Base-by-base conservation (phyloP, 2,329 filamentous ascomycete genomes). In the Teratosphaeria zuluensis region DNA sequence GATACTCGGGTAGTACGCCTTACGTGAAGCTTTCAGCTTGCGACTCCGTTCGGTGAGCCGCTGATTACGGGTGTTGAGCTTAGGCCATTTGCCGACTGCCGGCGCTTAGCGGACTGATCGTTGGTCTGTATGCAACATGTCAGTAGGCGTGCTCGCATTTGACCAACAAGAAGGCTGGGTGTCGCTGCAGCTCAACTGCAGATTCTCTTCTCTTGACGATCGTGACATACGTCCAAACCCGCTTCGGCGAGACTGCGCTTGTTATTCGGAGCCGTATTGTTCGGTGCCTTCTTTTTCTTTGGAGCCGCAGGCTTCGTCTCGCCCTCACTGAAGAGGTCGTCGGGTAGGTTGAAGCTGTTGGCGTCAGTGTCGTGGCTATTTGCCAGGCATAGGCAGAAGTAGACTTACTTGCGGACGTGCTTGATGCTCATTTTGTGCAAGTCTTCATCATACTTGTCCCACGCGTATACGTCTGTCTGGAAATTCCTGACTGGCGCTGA, bases 401-500 rank as follows among this genome's bases (percentile, higher is more conserved):
- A 7, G 1, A 65, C 86, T 76, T 80, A 96, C 92, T 88, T 95
- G 74, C 90, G 87, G 55, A 91, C 86, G 70, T 96, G 87, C 61
- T 90, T 87, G 56, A 97, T 85, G 57, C 86, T 85, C 56, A 99
- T 77, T 51, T 86, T 89, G 70, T 91, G 90, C 56, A 89, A 75
- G n/a, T 88, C 83, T 12, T 82, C 77, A 63, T 92, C 80, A 73
- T 88, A 95, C 59, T 87, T 85, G 53, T 87, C 79, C 84, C 89
- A 94, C 46, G 80, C 80, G 42, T 80, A 86, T 73, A 92, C 95
- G 56, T 87, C 82, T n/a, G 82, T 80, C 76, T 91, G 95, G 78
- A 96, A 99, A 58, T 90, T 85, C 57, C 88, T 82, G 31, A 95
- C 91, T 66, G 94, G 87, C 67, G 83, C 87, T 21, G 92, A 88